Base-by-base conservation (phyloP, 1,284 basidiomycete genomes). In the Tilletia horrida region DNA sequence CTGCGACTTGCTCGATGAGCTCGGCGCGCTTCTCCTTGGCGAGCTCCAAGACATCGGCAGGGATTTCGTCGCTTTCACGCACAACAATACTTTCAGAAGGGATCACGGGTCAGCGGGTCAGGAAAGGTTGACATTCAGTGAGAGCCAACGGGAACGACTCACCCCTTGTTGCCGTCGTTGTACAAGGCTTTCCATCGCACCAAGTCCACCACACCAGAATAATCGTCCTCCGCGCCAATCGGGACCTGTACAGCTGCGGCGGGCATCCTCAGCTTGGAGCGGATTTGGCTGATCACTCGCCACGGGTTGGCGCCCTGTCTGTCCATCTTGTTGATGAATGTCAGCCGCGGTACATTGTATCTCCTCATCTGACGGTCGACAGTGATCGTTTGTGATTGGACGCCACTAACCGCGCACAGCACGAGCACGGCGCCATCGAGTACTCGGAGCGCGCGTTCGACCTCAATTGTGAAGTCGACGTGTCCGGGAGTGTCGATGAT, bases 251-350 rank as follows among this genome's bases (percentile, higher is more conserved):
- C 90, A n/a, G 94, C 91, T 1, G 96, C 96, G 31, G 94, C 93
- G 50, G 90, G 87, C 74, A 97, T 93, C 74, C 89, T 89, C 64
- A 98, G 88, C 84, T 98, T 99, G 14, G 87, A 86, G 69, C 93
- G 87, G 71, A 99, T 92, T 83, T 98, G 96, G 67, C 88, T 86
- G 62, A 98, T 89, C 64, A 98, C 93, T 67, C 93, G 87, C 90
- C 91, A 95, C 3, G 96, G 96, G 83, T 97, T 97, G 40, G 95
- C 91, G 66, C 96, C 96, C 68, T 94, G 93, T 74, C 93, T 88
- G 81, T 99, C 96, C 96, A 99, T 98, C 85, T 99, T 98, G 85
- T 98, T 99, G 82, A 99, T 90, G 82, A 98, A 99, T 0, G 93
- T 95, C 69, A 98, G 87, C 65, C 96, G 87, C 67, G 96, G 96